These are phyloP conservation scores for Xylaria digitata DNA, from an alignment of 2,329 filamentous ascomycete species.

Conservation along the genomic window DNA sequence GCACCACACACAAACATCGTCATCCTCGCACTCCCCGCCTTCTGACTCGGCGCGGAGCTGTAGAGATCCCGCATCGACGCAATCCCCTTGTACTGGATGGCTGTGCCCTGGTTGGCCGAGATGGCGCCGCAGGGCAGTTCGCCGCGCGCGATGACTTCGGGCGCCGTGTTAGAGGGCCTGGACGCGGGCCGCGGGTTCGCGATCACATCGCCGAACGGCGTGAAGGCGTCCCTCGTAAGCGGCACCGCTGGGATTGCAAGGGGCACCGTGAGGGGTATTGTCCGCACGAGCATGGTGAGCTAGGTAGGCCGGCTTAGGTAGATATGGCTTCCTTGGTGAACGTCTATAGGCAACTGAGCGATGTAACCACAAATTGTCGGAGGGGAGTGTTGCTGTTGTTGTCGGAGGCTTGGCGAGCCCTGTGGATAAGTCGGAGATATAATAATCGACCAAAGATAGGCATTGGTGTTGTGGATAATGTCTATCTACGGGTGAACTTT, in stretches of 20 bases:
- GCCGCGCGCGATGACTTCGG: constrained; percentile 37
- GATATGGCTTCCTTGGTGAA: neutral
- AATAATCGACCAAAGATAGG: constrained; percentile 2
- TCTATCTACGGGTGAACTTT: neutral
- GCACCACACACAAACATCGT: constrained; percentile 91
- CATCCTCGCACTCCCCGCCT: constrained; percentile 71
- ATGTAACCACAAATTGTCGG: neutral
- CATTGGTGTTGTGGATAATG: constrained; percentile 16
- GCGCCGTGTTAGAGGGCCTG: constrained; percentile 55
- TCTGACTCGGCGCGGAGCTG: constrained; percentile 68
- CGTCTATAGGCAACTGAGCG: neutral
- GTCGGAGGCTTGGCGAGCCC: neutral
- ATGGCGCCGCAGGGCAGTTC: constrained; percentile 61
- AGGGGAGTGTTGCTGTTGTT: neutral
- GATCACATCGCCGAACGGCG: constrained; percentile 85
- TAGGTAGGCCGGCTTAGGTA: neutral
- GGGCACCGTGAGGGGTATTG: constrained; percentile 40
- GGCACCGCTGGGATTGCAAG: constrained; percentile 67
- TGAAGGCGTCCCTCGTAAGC: constrained; percentile 77
- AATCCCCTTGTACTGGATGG: constrained; percentile 86
- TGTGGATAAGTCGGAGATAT: constrained; percentile 3
- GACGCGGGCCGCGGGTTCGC: constrained; percentile 74
- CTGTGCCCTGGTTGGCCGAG: constrained; percentile 85
- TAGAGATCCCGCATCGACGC: constrained; percentile 81
- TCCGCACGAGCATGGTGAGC: constrained; percentile 46